Conservation (phyloP, 2,329 filamentous ascomycete genomes). For the Alternaria sp. region DNA sequence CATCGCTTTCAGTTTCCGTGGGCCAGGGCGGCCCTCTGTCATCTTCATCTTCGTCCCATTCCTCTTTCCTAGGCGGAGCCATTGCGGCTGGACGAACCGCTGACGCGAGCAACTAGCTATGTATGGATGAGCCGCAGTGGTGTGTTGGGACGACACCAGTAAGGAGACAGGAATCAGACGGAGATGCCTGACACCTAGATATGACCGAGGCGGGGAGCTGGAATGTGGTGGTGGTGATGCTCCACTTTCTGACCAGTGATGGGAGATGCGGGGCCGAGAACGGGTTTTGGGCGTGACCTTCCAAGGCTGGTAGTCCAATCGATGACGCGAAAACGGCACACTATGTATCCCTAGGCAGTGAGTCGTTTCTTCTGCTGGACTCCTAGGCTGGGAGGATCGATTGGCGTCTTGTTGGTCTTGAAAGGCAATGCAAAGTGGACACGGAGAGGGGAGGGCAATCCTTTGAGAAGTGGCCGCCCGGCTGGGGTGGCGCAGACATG, state of each 20-base stretch:
- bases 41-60: conserved; percentile 10
- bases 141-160: conserved; percentile 22
- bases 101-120: conserved; percentile 24
- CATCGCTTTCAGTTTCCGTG: background rate
- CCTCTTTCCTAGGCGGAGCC: conserved; percentile 16
- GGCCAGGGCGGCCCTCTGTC: background rate
- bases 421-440: background rate
- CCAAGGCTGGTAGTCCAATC: conserved; percentile 16
- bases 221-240: conserved; percentile 26
- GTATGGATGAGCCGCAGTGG: conserved; percentile 9
- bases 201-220: conserved; percentile 15
- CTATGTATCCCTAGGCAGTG: background rate
- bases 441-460: conserved; percentile 6
- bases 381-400: background rate
- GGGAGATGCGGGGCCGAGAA: conserved; percentile 41
- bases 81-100: conserved; percentile 23
- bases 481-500: conserved; percentile 31
- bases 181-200: conserved; percentile 16
- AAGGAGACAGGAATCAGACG: conserved; percentile 2
- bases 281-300: conserved; percentile 25
- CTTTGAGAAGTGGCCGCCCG: background rate
- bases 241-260: conserved; percentile 23
- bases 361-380: background rate
- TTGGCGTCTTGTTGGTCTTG: background rate
- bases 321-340: conserved; percentile 26